Conservation (phyloP, 169 alveolate species). For the Plasmodium adleri region DNA sequence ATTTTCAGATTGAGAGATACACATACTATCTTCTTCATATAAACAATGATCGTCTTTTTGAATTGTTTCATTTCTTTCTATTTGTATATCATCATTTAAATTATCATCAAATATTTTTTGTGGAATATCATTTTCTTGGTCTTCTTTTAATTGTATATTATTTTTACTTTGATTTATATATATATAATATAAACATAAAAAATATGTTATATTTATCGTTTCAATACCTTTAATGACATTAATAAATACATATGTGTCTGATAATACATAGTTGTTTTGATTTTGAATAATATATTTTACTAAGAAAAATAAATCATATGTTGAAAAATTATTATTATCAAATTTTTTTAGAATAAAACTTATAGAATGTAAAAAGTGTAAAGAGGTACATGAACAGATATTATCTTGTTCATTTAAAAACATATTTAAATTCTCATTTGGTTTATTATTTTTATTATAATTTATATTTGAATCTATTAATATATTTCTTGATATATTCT, state of each 20-base stretch:
- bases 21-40: background rate
- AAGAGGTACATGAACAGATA: slow-evolving; percentile 60
- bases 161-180: slow-evolving; percentile 7
- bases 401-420: slow-evolving; percentile 44
- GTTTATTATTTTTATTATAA: background rate
- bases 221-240: slow-evolving; percentile 67
- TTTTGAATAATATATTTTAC: slow-evolving; percentile 55
- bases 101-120: background rate
- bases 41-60: background rate
- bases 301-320: slow-evolving; percentile 47
- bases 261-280: slow-evolving; percentile 23
- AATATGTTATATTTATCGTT: slow-evolving; percentile 32
- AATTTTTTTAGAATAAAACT: slow-evolving; percentile 28
- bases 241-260: slow-evolving; percentile 22
- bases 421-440: slow-evolving; percentile 13
- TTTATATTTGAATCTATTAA: slow-evolving; percentile 13
- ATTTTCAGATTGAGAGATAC: background rate
- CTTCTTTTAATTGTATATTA: background rate
- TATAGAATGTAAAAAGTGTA: slow-evolving; percentile 52
- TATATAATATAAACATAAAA: slow-evolving; percentile 35
- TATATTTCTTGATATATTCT: slow-evolving; percentile 18
- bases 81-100: background rate
- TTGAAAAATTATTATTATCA: slow-evolving; percentile 30
- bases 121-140: background rate
- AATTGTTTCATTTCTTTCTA: background rate